Conservation (phyloP, 1,284 basidiomycete species). For the Pseudozyma flocculosa region DNA sequence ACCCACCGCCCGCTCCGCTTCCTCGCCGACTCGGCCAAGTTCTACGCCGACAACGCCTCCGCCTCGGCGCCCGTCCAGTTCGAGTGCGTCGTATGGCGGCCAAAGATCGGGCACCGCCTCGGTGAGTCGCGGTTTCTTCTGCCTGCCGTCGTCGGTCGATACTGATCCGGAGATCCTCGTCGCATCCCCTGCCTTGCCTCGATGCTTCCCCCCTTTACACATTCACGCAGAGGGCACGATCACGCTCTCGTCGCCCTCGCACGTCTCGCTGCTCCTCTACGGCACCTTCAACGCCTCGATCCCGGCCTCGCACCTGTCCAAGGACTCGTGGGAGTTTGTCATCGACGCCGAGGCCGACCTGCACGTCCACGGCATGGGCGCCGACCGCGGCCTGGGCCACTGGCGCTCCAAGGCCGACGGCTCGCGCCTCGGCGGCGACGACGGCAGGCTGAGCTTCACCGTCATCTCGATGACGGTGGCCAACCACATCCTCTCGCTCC, state of each 20-base stretch:
- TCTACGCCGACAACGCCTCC: slow-evolving; percentile 85
- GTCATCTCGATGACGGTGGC: slow-evolving; percentile 89
- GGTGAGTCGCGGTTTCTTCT: slow-evolving; percentile 63
- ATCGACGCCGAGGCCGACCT: slow-evolving; percentile 62
- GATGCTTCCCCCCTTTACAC: not conserved
- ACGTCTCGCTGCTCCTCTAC: slow-evolving; percentile 87
- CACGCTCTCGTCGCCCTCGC: slow-evolving; percentile 87
- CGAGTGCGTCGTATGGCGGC: slow-evolving; percentile 85
- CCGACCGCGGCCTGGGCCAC: slow-evolving; percentile 62
- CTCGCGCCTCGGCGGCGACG: slow-evolving; percentile 70
- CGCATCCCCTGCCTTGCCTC: too few relatives aligned
- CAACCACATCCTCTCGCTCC: slow-evolving; percentile 90
- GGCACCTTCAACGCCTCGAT: slow-evolving; percentile 97
- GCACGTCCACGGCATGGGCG: slow-evolving; percentile 1
- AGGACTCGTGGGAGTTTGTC: slow-evolving; percentile 81
- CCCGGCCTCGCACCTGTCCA: slow-evolving; percentile 83
- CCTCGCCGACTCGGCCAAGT: slow-evolving; percentile 68
- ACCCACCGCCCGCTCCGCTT: slow-evolving; percentile 79
- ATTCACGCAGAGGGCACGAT: slow-evolving; percentile 88
- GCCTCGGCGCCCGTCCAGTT: slow-evolving; percentile 75
- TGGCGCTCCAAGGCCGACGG: slow-evolving; percentile 79
- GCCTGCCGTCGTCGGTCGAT: too few relatives aligned
- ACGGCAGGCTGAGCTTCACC: slow-evolving; percentile 77
- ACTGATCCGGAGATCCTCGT: too few relatives aligned
- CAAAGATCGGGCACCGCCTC: slow-evolving; percentile 78